phyloP scores from a whole-genome alignment of 148 eudicot species.

The Salicornia ramosissima region DNA sequence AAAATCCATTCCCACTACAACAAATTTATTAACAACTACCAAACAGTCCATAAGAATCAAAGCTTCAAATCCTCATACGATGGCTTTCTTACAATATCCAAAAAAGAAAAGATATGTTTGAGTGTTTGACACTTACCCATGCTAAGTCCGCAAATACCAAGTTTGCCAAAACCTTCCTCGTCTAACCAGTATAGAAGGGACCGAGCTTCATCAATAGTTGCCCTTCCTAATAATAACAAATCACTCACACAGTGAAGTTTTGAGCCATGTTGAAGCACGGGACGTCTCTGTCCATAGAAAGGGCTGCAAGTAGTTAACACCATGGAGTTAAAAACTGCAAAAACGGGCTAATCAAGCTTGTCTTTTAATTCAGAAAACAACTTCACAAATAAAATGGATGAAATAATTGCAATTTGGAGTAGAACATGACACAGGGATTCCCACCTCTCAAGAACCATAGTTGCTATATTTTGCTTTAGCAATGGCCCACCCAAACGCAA shows the following conservation, averaged over 20 bases:
- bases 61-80: too few species aligned
- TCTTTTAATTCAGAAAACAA: neutral
- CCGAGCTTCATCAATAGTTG: constrained; percentile 90
- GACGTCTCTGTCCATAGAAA: constrained; percentile 92
- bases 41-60: too few species aligned
- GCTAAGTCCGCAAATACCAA: constrained; percentile 97
- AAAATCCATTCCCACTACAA: too few species aligned
- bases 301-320: constrained; percentile 50
- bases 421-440: constrained; percentile 9
- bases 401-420: neutral
- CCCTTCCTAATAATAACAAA: constrained; percentile 83
- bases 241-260: constrained; percentile 92
- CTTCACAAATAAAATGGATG: neutral
- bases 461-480: constrained; percentile 89
- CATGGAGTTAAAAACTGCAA: neutral
- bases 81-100: too few species aligned
- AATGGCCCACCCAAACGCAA: constrained; percentile 91
- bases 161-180: constrained; percentile 87
- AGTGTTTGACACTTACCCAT: constrained; percentile 62
- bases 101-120: neutral
- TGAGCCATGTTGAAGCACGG: constrained; percentile 77
- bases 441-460: constrained; percentile 98
- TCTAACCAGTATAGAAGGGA: constrained; percentile 87
- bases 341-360: neutral
- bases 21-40: too few species aligned